Conservation (phyloP, 805 yeast genomes). For the Suhomyces sp. region DNA sequence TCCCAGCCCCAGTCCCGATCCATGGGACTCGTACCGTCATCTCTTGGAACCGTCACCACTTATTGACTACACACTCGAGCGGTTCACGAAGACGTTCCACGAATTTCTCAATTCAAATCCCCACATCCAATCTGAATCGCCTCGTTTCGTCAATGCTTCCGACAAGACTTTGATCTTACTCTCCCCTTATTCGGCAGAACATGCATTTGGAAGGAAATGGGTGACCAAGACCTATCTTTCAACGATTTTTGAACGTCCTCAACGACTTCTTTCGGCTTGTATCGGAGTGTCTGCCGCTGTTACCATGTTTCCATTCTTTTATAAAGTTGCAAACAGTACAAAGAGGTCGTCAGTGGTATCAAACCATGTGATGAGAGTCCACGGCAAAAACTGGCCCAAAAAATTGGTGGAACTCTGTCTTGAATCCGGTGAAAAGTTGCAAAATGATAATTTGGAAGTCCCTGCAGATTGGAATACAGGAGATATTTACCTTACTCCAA, state of each 20-base stretch:
- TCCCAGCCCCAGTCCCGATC: slow-evolving; percentile 5
- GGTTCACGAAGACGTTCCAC: slow-evolving; percentile 44
- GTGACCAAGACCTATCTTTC: slow-evolving; percentile 63
- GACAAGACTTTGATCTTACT: slow-evolving; percentile 60
- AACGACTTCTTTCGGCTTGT: slow-evolving; percentile 71
- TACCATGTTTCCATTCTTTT: slow-evolving; percentile 63
- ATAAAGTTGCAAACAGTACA: slow-evolving; percentile 47
- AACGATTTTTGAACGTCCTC: slow-evolving; percentile 81
- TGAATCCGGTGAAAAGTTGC: slow-evolving; percentile 55
- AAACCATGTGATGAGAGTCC: slow-evolving; percentile 66
- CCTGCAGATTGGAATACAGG: slow-evolving; percentile 83
- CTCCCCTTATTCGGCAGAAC: slow-evolving; percentile 69
- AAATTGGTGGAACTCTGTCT: slow-evolving; percentile 56
- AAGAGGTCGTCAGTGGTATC: slow-evolving; percentile 49
- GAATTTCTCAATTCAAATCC: slow-evolving; percentile 44
- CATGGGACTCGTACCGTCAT: slow-evolving; percentile 23
- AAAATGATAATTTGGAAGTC: slow-evolving; percentile 60
- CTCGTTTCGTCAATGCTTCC: slow-evolving; percentile 30
- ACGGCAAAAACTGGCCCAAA: slow-evolving; percentile 73
- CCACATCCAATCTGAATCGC: slow-evolving; percentile 41
- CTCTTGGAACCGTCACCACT: slow-evolving; percentile 34
- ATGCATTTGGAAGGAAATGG: slow-evolving; percentile 76
- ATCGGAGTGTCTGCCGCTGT: slow-evolving; percentile 76
- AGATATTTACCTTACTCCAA: slow-evolving; percentile 70
- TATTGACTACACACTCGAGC: slow-evolving; percentile 33